phyloP scores from a whole-genome alignment of 2,329 filamentous ascomycete species.

The Chaetothyriales sp. region DNA sequence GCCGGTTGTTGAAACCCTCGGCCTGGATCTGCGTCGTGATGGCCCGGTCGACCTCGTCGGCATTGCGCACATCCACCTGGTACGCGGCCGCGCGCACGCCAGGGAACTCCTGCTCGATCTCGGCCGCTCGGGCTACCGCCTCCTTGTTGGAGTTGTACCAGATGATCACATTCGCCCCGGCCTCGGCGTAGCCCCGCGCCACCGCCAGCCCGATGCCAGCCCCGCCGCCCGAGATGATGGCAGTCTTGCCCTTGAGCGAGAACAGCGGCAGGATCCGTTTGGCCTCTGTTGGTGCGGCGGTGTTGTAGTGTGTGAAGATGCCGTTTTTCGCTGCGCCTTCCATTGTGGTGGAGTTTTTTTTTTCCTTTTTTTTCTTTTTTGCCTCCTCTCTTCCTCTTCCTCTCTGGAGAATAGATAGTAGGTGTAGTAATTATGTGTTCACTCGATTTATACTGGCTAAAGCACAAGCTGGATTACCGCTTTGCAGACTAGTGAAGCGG shows the following conservation, averaged over 20 bases:
- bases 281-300: conserved; percentile 29
- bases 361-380: too few species aligned
- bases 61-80: conserved; percentile 32
- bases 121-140: conserved; percentile 47
- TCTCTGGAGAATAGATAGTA: too few species aligned
- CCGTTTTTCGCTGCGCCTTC: conserved; percentile 27
- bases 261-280: conserved; percentile 49
- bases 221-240: conserved; percentile 54
- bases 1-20: conserved; percentile 47
- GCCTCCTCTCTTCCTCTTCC: too few species aligned
- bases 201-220: conserved; percentile 53
- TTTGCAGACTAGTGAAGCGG: not conserved
- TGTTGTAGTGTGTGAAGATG: conserved; percentile 44
- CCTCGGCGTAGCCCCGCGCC: conserved; percentile 50
- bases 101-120: conserved; percentile 46
- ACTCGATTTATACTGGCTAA: not conserved
- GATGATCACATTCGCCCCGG: conserved; percentile 55
- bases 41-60: conserved; percentile 27
- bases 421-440: too few species aligned
- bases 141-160: conserved; percentile 59
- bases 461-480: not conserved
- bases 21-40: conserved; percentile 37
- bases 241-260: conserved; percentile 54
- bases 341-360: conserved; percentile 18
- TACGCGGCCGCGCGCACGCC: conserved; percentile 40